Base-by-base conservation (phyloP, 768 basidiomycete species). In the Multifurca ochricompacta region DNA sequence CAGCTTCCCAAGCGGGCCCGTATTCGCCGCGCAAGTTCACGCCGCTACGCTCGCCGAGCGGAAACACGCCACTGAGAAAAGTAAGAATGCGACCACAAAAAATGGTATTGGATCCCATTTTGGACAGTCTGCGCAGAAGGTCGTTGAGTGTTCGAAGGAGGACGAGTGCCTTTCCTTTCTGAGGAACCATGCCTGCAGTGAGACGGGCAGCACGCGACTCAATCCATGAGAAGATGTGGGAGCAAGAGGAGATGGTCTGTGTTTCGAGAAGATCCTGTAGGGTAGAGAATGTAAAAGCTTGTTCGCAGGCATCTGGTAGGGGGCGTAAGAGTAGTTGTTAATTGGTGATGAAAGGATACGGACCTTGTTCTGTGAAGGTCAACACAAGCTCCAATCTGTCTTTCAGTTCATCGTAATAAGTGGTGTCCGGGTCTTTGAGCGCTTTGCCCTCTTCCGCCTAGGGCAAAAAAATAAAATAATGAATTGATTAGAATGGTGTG, bases 1-100 rank as follows among this genome's bases (percentile, higher is more conserved):
- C 80, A 13, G 82, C 79, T 55, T 89, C 83, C 88, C 87, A 89
- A 21, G 74, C 71, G 9, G 87, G 82, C 0, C 90, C 82, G 66
- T 85, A 91, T 69, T 94, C 88, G 53, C 92, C 92, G 30, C 92
- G 74, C 59, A 95, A 69, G 68, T 96, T 96, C 31, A 95, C 92
- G 30, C 92, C 91, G 66, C 90, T 92, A 46, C 91, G 73, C 67
- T 95, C 92, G 2, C 88, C 87, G 8, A 96, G 69, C 6, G 90
- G 87, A 65, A 92, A 95, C 2, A 91, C 88, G 2, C 79, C 80
- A 55, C 86, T 88, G 46, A 95, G 71, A 67, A 94, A 93, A 1
- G 86, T 85, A 66, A 92, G 73, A 65, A 96, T 94, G 1, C 91
- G 80, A 4, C 92, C 93, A 62, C 87, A 90, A 68, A 96, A 91